Percentiles rank a stretch among this genome's conserved stretches.
phyloP scores from a whole-genome alignment of 2,329 filamentous ascomycete genomes.

The Onygenales sp. region DNA sequence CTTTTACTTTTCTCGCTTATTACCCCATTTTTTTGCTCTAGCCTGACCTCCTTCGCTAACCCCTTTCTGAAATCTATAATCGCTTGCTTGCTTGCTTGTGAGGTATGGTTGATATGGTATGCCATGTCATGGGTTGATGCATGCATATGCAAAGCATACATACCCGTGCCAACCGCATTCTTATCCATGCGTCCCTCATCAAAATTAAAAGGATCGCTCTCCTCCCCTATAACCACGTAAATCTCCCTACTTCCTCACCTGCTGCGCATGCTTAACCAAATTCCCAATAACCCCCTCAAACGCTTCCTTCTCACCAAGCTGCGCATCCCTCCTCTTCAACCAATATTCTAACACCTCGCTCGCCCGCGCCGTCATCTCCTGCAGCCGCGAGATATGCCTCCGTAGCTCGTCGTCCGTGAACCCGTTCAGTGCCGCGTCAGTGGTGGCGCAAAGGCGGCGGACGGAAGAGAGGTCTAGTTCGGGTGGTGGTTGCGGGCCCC shows the following conservation, averaged over 20 bases:
- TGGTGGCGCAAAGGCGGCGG: constrained; percentile 70
- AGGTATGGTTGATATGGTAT: too few relatives aligned
- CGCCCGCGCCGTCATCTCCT: constrained; percentile 60
- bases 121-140: too few relatives aligned
- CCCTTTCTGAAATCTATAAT: too few relatives aligned
- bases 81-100: too few relatives aligned
- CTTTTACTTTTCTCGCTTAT: too few relatives aligned
- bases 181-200: too few relatives aligned
- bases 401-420: constrained; percentile 70
- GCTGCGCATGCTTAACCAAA: constrained; percentile 80
- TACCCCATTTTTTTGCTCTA: too few relatives aligned
- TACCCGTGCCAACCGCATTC: too few relatives aligned
- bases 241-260: constrained; percentile 60
- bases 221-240: background rate
- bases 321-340: constrained; percentile 75
- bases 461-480: constrained; percentile 71
- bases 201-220: background rate
- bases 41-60: too few relatives aligned
- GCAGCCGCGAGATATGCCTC: constrained; percentile 59
- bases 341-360: constrained; percentile 78
- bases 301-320: constrained; percentile 80
- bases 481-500: constrained; percentile 55
- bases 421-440: constrained; percentile 69
- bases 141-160: too few relatives aligned
- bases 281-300: constrained; percentile 98